Conservation (phyloP, 768 basidiomycete species). For the Daedaleopsis sinensis region DNA sequence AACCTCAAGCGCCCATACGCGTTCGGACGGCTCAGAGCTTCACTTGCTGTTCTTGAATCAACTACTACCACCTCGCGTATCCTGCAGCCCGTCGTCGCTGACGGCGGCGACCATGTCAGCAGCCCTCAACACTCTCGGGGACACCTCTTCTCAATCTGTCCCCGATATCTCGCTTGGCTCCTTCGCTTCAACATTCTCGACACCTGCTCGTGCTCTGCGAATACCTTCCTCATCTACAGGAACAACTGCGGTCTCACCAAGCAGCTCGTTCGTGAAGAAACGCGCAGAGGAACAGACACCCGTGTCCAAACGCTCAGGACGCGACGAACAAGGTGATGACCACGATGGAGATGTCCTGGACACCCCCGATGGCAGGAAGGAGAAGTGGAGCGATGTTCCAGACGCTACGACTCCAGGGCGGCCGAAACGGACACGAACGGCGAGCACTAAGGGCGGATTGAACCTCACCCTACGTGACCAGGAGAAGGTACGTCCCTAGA, state of each 20-base stretch:
- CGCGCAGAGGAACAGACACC: constrained; percentile 45
- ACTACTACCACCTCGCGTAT: no score
- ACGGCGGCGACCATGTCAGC: constrained; percentile 41
- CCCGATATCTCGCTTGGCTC: constrained; percentile 68
- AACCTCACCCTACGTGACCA: constrained; percentile 90
- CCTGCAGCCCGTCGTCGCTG: background rate
- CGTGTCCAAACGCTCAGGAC: constrained; percentile 43
- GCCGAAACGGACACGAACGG: constrained; percentile 22
- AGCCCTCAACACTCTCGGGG: constrained; percentile 42
- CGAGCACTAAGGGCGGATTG: constrained; percentile 25
- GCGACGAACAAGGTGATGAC: constrained; percentile 41
- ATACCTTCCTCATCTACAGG: constrained; percentile 53
- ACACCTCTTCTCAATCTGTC: constrained; percentile 45
- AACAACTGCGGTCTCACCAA: constrained; percentile 60
- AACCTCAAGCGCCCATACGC: no score
- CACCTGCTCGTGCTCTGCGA: constrained; percentile 48
- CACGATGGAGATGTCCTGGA: constrained; percentile 46
- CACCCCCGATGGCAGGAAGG: constrained; percentile 52
- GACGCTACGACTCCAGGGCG: constrained; percentile 21
- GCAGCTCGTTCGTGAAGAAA: constrained; percentile 38
- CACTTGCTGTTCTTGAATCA: no score
- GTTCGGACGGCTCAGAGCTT: no score
- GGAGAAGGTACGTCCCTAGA: constrained; percentile 75
- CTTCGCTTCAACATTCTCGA: constrained; percentile 54
- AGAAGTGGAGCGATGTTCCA: constrained; percentile 26